Evolutionary conservation across 2,329 filamentous ascomycete genomes (phyloP).

Genomic region (Phialocephala sp.): DNA sequence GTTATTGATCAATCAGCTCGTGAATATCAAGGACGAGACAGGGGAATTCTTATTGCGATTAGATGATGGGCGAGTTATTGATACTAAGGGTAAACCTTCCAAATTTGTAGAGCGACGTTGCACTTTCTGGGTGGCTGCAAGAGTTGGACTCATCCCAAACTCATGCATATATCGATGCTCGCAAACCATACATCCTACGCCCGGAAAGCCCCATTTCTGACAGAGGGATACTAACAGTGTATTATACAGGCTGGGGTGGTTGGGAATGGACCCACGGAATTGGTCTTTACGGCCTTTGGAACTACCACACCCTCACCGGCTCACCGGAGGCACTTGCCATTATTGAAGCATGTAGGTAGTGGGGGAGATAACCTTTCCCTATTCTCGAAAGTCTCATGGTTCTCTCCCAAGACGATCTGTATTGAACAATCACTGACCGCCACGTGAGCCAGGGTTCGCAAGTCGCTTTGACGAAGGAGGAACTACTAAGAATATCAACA

Average conservation of each 20-base stretch:
- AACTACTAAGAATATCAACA: conserved; percentile 86
- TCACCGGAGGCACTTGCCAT: conserved; percentile 64
- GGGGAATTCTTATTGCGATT: conserved; percentile 76
- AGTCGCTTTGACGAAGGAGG: conserved; percentile 60
- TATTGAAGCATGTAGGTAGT: conserved; percentile 61
- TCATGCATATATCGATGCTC: neutral
- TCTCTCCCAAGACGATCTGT: too few relatives aligned
- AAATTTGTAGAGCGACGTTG: neutral
- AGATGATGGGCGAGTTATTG: conserved; percentile 73
- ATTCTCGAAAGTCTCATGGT: too few relatives aligned
- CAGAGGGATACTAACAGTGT: neutral
- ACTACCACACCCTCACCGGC: conserved; percentile 77
- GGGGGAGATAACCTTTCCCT: too few relatives aligned
- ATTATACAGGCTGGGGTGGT: conserved; percentile 68
- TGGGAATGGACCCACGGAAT: conserved; percentile 87
- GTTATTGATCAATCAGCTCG: conserved; percentile 72
- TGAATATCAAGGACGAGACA: conserved; percentile 78
- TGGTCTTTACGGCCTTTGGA: conserved; percentile 81
- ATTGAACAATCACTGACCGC: too few relatives aligned
- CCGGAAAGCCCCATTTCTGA: too few relatives aligned
- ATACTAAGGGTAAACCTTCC: conserved; percentile 54
- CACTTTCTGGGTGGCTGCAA: neutral
- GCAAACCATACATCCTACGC: too few relatives aligned
- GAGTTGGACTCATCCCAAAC: neutral
- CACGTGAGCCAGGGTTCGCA: conserved; percentile 58